Percentiles rank a stretch among this genome's conserved stretches.
phyloP scores from a whole-genome alignment of 2,329 filamentous ascomycete species.

The Aspergillus tanneri region DNA sequence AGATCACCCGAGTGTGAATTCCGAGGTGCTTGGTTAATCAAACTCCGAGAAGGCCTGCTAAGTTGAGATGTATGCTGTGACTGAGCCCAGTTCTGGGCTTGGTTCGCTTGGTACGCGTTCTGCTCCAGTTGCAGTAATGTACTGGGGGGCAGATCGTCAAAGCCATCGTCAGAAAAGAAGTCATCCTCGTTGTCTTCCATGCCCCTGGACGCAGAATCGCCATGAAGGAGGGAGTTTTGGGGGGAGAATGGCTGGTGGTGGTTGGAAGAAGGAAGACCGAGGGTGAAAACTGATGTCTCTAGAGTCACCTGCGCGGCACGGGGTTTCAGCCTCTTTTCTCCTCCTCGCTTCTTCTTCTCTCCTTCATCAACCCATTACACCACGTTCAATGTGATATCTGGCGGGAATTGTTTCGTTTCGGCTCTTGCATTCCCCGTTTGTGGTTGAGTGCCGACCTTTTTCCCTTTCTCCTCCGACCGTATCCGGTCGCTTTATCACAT shows the following conservation, averaged over 20 bases:
- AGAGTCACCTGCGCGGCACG: constrained; percentile 15
- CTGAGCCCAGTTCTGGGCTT: constrained; percentile 30
- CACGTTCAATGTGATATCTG: constrained; percentile 2
- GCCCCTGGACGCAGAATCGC: constrained; percentile 34
- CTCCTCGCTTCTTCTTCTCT: constrained; percentile 13
- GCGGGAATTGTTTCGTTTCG: not conserved
- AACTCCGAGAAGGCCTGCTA: constrained; percentile 3
- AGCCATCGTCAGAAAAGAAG: constrained; percentile 49
- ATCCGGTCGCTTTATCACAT: constrained; percentile 33
- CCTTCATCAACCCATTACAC: constrained; percentile 7
- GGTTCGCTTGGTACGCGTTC: constrained; percentile 46
- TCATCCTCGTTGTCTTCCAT: constrained; percentile 51
- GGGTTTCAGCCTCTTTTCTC: constrained; percentile 11
- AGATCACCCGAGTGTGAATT: constrained; percentile 6
- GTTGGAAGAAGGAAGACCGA: constrained; percentile 3
- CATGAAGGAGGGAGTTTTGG: constrained; percentile 23
- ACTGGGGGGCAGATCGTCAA: constrained; percentile 45
- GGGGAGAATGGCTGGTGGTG: not conserved
- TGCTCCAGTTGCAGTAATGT: constrained; percentile 48
- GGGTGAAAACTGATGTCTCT: constrained; percentile 10
- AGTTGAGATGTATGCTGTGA: constrained; percentile 6
- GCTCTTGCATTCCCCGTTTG: not conserved
- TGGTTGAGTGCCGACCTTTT: not conserved
- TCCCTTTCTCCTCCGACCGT: constrained; percentile 20
- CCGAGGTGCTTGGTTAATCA: not conserved